Conservation (phyloP, 2,329 filamentous ascomycete species). For the Diplodia intermedia region DNA sequence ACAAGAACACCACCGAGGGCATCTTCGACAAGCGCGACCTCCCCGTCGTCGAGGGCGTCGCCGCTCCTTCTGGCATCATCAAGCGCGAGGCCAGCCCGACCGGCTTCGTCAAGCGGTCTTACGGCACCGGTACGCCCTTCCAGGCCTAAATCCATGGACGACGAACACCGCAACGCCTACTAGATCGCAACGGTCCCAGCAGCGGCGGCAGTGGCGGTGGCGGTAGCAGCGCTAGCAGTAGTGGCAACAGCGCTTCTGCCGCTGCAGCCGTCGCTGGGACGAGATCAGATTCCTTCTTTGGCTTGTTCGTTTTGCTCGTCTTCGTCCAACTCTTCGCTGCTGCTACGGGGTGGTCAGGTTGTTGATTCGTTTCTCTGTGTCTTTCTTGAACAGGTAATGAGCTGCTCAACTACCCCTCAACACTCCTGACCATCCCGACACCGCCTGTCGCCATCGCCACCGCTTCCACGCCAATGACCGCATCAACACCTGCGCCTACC, state of each 20-base stretch:
- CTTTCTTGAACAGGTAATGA: background rate
- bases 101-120: constrained; percentile 29
- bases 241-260: background rate
- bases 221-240: background rate
- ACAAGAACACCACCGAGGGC: constrained; percentile 25
- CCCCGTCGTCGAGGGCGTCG: constrained; percentile 17
- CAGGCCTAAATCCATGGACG: constrained; percentile 17
- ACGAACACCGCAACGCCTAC: background rate
- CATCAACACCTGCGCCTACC: constrained; percentile 1
- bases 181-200: background rate
- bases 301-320: constrained; percentile 19
- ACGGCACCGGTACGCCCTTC: constrained; percentile 28
- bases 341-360: background rate
- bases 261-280: background rate
- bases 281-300: constrained; percentile 21
- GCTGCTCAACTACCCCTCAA: background rate
- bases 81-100: constrained; percentile 20
- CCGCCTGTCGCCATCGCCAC: background rate
- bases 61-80: constrained; percentile 13
- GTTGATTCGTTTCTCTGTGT: constrained; percentile 9
- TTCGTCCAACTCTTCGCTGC: constrained; percentile 9
- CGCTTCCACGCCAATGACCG: background rate
- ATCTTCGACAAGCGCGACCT: constrained; percentile 27
- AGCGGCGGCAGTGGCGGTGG: background rate
- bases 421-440: constrained; percentile 13